Conservation (phyloP, 2,329 filamentous ascomycete genomes). For the Sphaceloma murrayae region DNA sequence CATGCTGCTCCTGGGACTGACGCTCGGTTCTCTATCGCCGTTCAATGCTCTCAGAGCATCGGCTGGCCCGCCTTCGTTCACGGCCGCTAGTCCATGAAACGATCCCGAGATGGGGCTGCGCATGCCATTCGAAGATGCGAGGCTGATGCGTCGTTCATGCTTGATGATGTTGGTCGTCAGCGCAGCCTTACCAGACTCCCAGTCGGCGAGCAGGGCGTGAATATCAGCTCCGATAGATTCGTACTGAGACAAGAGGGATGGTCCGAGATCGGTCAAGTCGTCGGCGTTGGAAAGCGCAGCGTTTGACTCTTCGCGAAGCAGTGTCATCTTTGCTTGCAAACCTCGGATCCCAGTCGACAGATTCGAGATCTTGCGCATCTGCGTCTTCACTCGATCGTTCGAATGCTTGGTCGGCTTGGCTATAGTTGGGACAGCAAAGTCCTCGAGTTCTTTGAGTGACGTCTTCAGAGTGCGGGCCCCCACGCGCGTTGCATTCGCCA, state of each 20-base stretch:
- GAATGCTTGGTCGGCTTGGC: conserved; percentile 43
- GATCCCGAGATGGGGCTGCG: conserved; percentile 41
- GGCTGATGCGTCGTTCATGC: conserved; percentile 53
- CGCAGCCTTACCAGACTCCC: conserved; percentile 61
- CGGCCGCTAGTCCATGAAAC: conserved; percentile 54
- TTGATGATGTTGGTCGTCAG: conserved; percentile 73
- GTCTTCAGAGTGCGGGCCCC: conserved; percentile 55
- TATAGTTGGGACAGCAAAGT: conserved; percentile 40
- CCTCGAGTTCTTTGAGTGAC: conserved; percentile 69
- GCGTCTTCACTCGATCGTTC: conserved; percentile 76
- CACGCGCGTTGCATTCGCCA: conserved; percentile 57
- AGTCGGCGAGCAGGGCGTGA: conserved; percentile 45
- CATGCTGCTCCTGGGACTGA: conserved; percentile 36
- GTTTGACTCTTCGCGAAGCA: conserved; percentile 83
- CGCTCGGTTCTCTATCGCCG: conserved; percentile 46
- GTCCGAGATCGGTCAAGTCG: conserved; percentile 54
- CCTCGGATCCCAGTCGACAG: conserved; percentile 84
- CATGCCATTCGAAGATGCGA: conserved; percentile 40
- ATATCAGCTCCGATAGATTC: conserved; percentile 89
- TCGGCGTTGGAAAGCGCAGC: conserved; percentile 62
- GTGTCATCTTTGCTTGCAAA: conserved; percentile 86
- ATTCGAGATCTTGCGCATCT: conserved; percentile 78
- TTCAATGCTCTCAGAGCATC: conserved; percentile 71
- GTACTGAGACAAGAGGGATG: conserved; percentile 76
- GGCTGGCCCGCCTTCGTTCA: conserved; percentile 45